phyloP scores from a whole-genome alignment of 768 basidiomycete genomes.

The Xerocomellus dryophilus region DNA sequence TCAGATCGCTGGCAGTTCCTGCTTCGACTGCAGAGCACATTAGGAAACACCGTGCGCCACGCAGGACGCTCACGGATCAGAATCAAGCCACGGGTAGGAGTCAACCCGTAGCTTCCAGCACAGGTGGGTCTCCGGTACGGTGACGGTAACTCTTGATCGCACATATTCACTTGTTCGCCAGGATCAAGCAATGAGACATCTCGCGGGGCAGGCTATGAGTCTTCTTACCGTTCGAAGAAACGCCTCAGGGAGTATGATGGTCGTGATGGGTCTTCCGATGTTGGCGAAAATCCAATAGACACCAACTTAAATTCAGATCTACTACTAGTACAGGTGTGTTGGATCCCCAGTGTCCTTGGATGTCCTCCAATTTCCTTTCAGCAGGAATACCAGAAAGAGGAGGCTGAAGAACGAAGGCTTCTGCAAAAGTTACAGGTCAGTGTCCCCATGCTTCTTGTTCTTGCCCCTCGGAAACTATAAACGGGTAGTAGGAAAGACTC shows the following conservation, averaged over 20 bases:
- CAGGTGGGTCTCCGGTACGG: not conserved
- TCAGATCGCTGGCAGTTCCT: not conserved
- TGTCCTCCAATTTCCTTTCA: not conserved
- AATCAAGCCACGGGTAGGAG: not conserved
- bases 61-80: not conserved
- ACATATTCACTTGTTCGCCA: not conserved
- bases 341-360: too few relatives aligned
- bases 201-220: not conserved
- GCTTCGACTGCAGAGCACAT: not conserved
- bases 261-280: not conserved
- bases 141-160: not conserved
- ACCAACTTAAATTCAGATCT: not conserved
- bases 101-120: not conserved
- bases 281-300: not conserved
- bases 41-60: not conserved
- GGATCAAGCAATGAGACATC: not conserved
- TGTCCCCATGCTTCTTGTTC: not conserved
- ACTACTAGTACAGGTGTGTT: slow-evolving; percentile 5
- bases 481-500: slow-evolving; percentile 2
- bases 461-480: not conserved
- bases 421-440: slow-evolving; percentile 12
- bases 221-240: not conserved
- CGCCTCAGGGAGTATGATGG: not conserved
- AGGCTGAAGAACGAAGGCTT: slow-evolving; percentile 14
- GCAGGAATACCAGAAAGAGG: slow-evolving; percentile 11